Percentiles rank a stretch among this genome's conserved stretches.
These are phyloP conservation scores for Fusarium brevicatenulatum DNA, from an alignment of 2,329 filamentous ascomycete species.

Conservation along the genomic window DNA sequence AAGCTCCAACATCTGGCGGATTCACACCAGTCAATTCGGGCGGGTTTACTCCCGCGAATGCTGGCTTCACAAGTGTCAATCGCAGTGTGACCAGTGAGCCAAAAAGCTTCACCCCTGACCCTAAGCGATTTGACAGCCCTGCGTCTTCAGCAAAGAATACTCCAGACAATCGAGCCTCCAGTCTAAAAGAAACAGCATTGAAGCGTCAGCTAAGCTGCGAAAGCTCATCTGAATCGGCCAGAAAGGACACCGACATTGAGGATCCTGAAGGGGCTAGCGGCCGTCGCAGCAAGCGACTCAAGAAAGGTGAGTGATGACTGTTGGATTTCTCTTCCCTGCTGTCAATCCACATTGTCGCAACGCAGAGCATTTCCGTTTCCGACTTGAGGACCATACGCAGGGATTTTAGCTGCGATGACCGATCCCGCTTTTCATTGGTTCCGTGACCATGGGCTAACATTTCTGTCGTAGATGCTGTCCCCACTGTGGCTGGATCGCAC, in stretches of 20 bases:
- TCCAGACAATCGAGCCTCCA: slow-evolving; percentile 69
- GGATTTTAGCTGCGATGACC: slow-evolving; percentile 41
- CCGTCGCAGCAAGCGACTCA: slow-evolving; percentile 90
- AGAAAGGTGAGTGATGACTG: slow-evolving; percentile 63
- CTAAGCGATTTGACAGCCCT: slow-evolving; percentile 70
- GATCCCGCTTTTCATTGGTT: slow-evolving; percentile 37
- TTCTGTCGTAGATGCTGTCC: slow-evolving; percentile 63
- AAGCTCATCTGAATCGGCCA: slow-evolving; percentile 57
- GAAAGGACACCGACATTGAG: slow-evolving; percentile 62
- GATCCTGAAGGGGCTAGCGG: slow-evolving; percentile 72
- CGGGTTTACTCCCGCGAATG: slow-evolving; percentile 77
- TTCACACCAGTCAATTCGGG: slow-evolving; percentile 59
- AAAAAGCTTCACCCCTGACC: slow-evolving; percentile 70
- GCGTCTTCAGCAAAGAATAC: slow-evolving; percentile 71
- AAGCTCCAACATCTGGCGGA: slow-evolving; percentile 55
- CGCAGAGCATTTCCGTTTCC: slow-evolving; percentile 35
- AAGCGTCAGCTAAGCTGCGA: slow-evolving; percentile 81
- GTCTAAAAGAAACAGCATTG: slow-evolving; percentile 66
- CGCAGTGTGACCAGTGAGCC: slow-evolving; percentile 54
- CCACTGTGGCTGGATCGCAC: slow-evolving; percentile 93
- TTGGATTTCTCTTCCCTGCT: not conserved
- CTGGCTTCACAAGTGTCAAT: slow-evolving; percentile 75
- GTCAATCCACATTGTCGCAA: slow-evolving; percentile 25
- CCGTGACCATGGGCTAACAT: slow-evolving; percentile 33
- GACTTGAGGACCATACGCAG: slow-evolving; percentile 33